Evolutionary conservation across 164 flowering plant species (phyloP).

Genomic region (Chloranthus sessilifolius): DNA sequence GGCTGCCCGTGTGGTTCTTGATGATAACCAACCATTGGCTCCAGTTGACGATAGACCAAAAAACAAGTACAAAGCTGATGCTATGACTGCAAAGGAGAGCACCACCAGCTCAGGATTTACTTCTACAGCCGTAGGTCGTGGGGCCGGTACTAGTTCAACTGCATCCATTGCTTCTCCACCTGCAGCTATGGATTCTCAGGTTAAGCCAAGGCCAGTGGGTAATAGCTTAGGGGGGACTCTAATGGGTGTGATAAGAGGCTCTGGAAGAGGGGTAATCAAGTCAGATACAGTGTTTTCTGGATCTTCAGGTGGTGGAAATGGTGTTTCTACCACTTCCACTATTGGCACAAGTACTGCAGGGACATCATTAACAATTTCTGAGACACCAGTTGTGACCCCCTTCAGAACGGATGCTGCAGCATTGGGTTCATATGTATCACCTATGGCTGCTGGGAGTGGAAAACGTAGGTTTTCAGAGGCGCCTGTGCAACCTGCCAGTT

Average conservation of each 20-base stretch:
- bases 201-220: conserved; percentile 49
- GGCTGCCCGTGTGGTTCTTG: conserved; percentile 78
- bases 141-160: conserved; percentile 12
- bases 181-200: conserved; percentile 36
- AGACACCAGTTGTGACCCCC: conserved; percentile 37
- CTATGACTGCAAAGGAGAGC: conserved; percentile 33
- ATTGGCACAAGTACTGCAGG: conserved; percentile 15
- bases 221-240: conserved; percentile 67
- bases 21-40: conserved; percentile 36
- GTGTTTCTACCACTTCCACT: conserved; percentile 21
- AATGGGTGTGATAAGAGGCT: conserved; percentile 90
- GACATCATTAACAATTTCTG: conserved; percentile 32
- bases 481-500: conserved; percentile 46
- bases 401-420: conserved; percentile 89
- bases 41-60: conserved; percentile 46
- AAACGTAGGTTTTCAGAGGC: conserved; percentile 92
- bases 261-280: conserved; percentile 67
- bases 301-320: conserved; percentile 13
- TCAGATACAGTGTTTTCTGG: conserved; percentile 54
- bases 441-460: conserved; percentile 56
- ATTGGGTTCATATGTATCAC: conserved; percentile 64
- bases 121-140: conserved; percentile 13
- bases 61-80: conserved; percentile 46
- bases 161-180: conserved; percentile 20
- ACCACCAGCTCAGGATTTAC: conserved; percentile 30